Base-by-base conservation (phyloP, 164 flowering plant species). In the Houttuynia cordata region DNA sequence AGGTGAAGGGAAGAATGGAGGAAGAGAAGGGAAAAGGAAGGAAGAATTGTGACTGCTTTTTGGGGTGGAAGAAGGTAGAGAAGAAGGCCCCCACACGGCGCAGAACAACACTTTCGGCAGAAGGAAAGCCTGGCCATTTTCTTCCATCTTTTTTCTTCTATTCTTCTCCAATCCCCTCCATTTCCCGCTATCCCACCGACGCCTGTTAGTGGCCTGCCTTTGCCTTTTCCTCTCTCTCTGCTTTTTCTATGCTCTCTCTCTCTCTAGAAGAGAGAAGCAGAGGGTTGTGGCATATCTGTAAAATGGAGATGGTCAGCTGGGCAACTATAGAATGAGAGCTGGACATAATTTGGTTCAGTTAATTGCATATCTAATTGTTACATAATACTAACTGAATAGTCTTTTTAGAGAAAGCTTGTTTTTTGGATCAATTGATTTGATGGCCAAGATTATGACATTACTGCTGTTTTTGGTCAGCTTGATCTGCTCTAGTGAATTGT, bases 121-220 rank as follows among this genome's bases (percentile, higher is more conserved):
- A 54, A 54, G 57, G 17, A 54, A 54, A 54, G 57, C 24, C 21
- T 54, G 37, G 57, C 34, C 57, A 54, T 54, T 54, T 10, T 22
- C n/a, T 10, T n/a, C 30, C 30, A 23, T 53, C 56, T 20, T n/a
- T n/a, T n/a, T n/a, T n/a, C 25, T 53, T 24, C 13, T 24, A 24
- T 52, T 52, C 55, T 52, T 54, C 57, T 1, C 17, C 57, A 23
- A 15, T 23, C 12, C 24, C 13, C 8, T 53, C 30, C 9, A 3
- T 1, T 24, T 53, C 57, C 49, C 18, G 55, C 55, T 18, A 52
- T 52, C 23, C 55, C 23, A 52, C 55, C 55, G 55, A 52, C 55
- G 55, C 55, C 55, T n/a, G 55, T 21, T n/a, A 8, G 55, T n/a
- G 55, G 55, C 23, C 55, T 21, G 23, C 23, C 23, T 12, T 21